These are phyloP conservation scores for Silene uniflora DNA, from an alignment of 148 eudicot species.

Conservation along the genomic window DNA sequence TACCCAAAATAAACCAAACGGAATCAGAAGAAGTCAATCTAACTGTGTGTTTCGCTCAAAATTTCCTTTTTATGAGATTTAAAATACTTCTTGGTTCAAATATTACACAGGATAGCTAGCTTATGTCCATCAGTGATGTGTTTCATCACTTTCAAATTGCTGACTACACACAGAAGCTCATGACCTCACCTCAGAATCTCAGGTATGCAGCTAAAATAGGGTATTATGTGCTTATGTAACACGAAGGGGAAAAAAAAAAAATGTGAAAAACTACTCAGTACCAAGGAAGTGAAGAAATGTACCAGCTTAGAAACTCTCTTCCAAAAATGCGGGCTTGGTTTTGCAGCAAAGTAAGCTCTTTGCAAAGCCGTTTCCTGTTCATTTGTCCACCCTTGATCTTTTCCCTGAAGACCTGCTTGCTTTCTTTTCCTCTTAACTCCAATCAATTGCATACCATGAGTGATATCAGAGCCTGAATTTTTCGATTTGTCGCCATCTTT, in stretches of 20 bases:
- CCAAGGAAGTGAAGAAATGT: neutral
- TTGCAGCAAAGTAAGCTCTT: conserved; percentile 68
- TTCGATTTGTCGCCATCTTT: neutral
- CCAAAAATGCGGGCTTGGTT: conserved; percentile 91
- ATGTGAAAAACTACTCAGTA: neutral
- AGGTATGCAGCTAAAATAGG: neutral
- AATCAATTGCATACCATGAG: conserved; percentile 16
- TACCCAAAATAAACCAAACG: too few relatives aligned
- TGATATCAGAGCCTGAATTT: neutral
- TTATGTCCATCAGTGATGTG: neutral
- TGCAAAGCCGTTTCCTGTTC: conserved; percentile 74
- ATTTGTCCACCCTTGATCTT: conserved; percentile 56
- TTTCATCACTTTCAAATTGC: neutral
- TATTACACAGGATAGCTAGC: neutral
- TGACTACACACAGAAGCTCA: neutral
- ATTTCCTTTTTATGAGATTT: neutral
- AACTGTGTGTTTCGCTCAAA: neutral
- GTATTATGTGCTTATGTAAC: neutral
- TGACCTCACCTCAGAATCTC: neutral
- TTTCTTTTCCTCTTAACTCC: conserved; percentile 64
- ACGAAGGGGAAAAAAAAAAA: conserved; percentile 7
- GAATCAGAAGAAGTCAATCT: neutral
- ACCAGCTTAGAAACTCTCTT: conserved; percentile 86
- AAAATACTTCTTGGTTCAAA: neutral
- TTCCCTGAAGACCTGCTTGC: conserved; percentile 32